Evolutionary conservation across 1,139 yeast species (phyloP), one percentile per base, ranked within the genome.

Genomic region (Arxiozyma heterogenica): DNA sequence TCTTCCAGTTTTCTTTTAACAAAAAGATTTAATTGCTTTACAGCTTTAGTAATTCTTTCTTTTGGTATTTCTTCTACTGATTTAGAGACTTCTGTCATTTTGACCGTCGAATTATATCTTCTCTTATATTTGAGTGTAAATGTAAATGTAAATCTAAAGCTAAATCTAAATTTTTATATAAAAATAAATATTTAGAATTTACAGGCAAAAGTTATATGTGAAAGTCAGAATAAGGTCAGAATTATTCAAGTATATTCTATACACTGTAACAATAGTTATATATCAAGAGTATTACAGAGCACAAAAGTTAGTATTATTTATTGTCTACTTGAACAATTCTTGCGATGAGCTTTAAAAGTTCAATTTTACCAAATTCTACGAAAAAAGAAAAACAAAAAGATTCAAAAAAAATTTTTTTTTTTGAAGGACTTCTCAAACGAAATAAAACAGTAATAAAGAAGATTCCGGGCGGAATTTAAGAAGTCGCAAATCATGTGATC

Each of bases 1-100:
- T 71, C 64, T 12, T 51, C 54, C 3, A 53, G 11, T n/a, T 55
- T 38, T 2, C 41, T 43, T 2, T 50, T n/a, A 51, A 71, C 61
- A 65, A 73, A 83, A 61, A 79, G 79, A 49, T 69, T 67, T 59
- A 83, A 72, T 62, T 81, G 84, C 9, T 70, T 62, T 46, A 84
- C 68, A 6, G 89, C 88, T 58, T 67, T 64, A 5, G 59, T 43
- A 34, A 68, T 62, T 54, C 68, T 64, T 22, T 60, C 60, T 9
- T 49, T 23, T 41, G 60, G 58, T 12, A 57, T 41, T 20, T 38
- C 45, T 18, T 23, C 34, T 9, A 25, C 34, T 27, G 47, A 18
- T 17, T 17, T 23, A 21, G 43, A 23, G 49, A 38, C 41, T 27
- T 45, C 41, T 42, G 55, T 49, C 34, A 51, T 34, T 54, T 49